Base-by-base conservation (phyloP, 495 filamentous ascomycete species). In the Penicillium canescens region DNA sequence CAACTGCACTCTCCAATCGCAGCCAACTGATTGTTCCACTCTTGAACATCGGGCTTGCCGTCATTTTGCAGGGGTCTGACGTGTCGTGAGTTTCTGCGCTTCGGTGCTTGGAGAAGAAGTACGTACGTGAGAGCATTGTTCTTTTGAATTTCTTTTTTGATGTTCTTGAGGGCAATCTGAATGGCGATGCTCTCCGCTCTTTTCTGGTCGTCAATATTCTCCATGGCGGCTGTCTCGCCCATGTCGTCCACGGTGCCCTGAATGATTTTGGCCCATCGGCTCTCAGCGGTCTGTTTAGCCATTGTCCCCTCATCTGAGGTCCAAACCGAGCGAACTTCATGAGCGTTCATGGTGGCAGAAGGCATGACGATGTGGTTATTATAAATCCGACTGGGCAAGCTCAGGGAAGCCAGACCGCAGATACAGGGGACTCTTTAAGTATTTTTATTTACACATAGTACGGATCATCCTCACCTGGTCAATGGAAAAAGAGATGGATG, bases 141-240 rank as follows among this genome's bases (percentile, higher is more conserved):
- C 63, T 93, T 90, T 62, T 92, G 88, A 33, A 93, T 68, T 71
- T 93, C 88, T 66, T 92, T 90, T 69, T 95, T 94, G 50, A 95
- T 78, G 63, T 77, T 78, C n/a, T 85, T 83, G 1, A 95, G 76
- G 46, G 83, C 80, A 59, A 82, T 79, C 36, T 91, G 72, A 50
- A 95, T 89, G 58, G 67, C 77, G 71, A 91, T 91, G 54, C 90
- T 90, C 62, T 94, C 90, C 20, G 75, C 76, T 14, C 66, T 62
- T 60, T 85, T 83, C 18, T 76, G 77, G 4, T 73, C 54, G 33
- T 89, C 84, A 31, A 39, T 9, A 41, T 41, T 18, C 40, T 38
- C 31, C 21, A 21, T 34, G 50, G 50, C 33, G 18, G 50, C 50
- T 16, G 77, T 76, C 16, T 75, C 75, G 28, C 73, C 68, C 28